phyloP scores from a whole-genome alignment of 1,284 basidiomycete genomes.

The Sporisorium exsertum region DNA sequence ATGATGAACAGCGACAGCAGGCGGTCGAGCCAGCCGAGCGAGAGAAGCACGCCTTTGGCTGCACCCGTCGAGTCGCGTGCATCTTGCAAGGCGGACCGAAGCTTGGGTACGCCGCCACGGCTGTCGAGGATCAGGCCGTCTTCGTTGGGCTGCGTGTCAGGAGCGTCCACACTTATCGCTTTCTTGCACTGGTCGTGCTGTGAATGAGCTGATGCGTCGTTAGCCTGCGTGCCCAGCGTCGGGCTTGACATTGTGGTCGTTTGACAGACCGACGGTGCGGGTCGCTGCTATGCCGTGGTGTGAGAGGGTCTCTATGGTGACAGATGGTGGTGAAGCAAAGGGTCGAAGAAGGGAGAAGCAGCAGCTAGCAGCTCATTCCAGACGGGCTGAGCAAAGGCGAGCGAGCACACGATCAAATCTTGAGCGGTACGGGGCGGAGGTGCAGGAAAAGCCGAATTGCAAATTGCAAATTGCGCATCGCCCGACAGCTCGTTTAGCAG shows the following conservation, averaged over 20 bases:
- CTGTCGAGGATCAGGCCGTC: constrained; percentile 51
- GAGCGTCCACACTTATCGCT: background rate
- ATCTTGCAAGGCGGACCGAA: constrained; percentile 46
- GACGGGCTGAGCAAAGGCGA: background rate
- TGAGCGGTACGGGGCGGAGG: background rate
- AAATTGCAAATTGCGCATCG: constrained; percentile 13
- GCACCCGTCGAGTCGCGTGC: constrained; percentile 45
- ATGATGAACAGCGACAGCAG: constrained; percentile 80
- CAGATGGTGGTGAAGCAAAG: background rate
- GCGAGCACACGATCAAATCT: background rate
- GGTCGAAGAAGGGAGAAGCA: no score
- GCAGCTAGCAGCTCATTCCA: no score
- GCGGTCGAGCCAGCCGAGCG: constrained; percentile 75
- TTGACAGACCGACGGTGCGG: background rate
- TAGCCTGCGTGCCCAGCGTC: constrained; percentile 11
- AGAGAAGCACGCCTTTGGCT: constrained; percentile 50
- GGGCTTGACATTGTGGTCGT: constrained; percentile 23
- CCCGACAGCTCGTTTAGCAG: background rate
- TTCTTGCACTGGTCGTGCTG: background rate
- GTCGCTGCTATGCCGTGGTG: no score
- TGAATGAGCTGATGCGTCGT: background rate
- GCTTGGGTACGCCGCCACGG: constrained; percentile 48
- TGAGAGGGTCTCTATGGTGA: background rate
- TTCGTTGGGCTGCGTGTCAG: constrained; percentile 16
- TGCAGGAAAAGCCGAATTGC: constrained; percentile 18